phyloP scores from a whole-genome alignment of 768 basidiomycete genomes.

The Mycena venus region DNA sequence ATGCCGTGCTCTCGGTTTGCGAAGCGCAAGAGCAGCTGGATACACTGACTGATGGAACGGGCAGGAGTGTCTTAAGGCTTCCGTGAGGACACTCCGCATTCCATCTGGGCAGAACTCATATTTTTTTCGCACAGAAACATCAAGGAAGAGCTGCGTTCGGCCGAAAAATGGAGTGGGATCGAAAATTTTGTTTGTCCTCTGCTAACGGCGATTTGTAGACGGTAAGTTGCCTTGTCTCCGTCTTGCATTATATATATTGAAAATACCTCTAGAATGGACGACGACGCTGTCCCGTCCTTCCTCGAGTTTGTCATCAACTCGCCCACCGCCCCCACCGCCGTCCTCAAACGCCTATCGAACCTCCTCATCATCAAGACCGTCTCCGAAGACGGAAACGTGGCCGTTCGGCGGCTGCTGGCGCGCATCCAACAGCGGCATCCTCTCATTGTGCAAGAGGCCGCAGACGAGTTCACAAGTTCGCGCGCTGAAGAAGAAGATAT shows the following conservation, averaged over 20 bases:
- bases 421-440: conserved; percentile 78
- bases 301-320: conserved; percentile 55
- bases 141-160: conserved; percentile 59
- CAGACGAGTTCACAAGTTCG: conserved; percentile 52
- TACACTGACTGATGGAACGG: conserved; percentile 55
- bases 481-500: conserved; percentile 45
- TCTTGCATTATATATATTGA: background rate
- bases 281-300: conserved; percentile 44
- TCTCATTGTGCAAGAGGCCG: conserved; percentile 56
- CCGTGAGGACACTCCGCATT: conserved; percentile 54
- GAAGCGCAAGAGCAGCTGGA: conserved; percentile 71
- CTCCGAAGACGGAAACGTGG: conserved; percentile 37
- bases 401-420: conserved; percentile 61
- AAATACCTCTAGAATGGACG: conserved; percentile 44
- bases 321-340: conserved; percentile 45
- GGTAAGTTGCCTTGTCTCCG: conserved; percentile 39
- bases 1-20: conserved; percentile 74
- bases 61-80: conserved; percentile 59
- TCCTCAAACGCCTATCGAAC: conserved; percentile 48
- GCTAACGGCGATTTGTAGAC: conserved; percentile 53
- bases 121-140: conserved; percentile 58
- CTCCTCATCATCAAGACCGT: conserved; percentile 45
- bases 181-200: conserved; percentile 72
- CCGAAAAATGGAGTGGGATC: conserved; percentile 62
- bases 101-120: too few species aligned